A percentile compares a stretch with the other conserved stretches of the same genome.
Evolutionary conservation across 805 yeast species (phyloP).

Genomic region (Scheffersomyces stipitis): DNA sequence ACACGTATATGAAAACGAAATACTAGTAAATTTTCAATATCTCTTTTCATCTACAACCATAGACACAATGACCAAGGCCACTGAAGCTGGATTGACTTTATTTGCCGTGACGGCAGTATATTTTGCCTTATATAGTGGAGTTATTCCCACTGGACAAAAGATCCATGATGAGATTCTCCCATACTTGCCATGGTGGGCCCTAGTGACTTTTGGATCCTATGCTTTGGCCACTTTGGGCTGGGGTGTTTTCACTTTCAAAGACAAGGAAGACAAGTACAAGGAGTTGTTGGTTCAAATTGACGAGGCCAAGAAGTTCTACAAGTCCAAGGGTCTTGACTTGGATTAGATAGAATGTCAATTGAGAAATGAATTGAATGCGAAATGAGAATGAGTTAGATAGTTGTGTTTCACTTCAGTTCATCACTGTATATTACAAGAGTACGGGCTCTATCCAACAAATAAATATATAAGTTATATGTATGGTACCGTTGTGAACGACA

Average conservation of each 20-base stretch:
- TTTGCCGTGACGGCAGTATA: conserved; percentile 53
- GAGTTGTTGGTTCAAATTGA: conserved; percentile 59
- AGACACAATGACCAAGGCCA: conserved; percentile 62
- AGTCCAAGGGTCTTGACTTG: conserved; percentile 54
- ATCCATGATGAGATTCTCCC: conserved; percentile 59
- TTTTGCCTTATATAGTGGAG: conserved; percentile 49
- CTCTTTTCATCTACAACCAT: too few species aligned
- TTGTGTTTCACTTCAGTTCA: too few species aligned
- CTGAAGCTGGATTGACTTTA: conserved; percentile 52
- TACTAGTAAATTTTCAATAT: too few species aligned
- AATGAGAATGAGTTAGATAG: too few species aligned
- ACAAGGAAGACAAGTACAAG: conserved; percentile 64
- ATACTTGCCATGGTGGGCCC: conserved; percentile 67
- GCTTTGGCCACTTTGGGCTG: conserved; percentile 67
- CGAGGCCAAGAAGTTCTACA: conserved; percentile 61
- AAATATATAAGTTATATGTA: too few species aligned
- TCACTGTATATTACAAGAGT: too few species aligned
- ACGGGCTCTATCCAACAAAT: too few species aligned
- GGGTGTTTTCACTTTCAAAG: conserved; percentile 68
- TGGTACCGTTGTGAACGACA: too few species aligned
- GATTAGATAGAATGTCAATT: too few species aligned
- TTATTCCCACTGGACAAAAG: conserved; percentile 52
- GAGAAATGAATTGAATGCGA: too few species aligned
- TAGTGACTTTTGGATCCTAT: conserved; percentile 68
- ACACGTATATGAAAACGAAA: too few species aligned